Conservation (phyloP, 2,329 filamentous ascomycete species). For the Sporothrix luriei region DNA sequence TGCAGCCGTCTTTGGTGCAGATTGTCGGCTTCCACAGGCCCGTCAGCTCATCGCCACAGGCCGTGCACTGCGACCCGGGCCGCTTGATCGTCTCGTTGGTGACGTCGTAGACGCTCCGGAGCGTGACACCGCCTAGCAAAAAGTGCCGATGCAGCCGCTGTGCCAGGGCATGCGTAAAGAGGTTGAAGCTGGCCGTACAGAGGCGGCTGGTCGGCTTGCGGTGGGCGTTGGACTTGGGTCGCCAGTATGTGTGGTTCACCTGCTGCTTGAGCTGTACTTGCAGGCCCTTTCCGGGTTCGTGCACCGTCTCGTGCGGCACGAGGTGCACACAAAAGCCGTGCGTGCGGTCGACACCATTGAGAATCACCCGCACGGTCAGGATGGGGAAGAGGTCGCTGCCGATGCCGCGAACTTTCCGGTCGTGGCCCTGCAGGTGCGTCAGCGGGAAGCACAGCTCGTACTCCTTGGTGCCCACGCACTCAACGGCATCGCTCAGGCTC, state of each 20-base stretch:
- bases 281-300: conserved; percentile 16
- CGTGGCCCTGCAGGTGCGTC: conserved; percentile 33
- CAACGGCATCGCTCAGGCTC: conserved; percentile 35
- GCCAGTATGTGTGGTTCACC: conserved; percentile 26
- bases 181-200: conserved; percentile 35
- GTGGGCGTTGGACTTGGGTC: neutral
- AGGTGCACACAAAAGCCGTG: conserved; percentile 38
- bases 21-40: conserved; percentile 35
- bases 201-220: conserved; percentile 27
- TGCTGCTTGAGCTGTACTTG: conserved; percentile 27
- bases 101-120: conserved; percentile 31
- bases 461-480: conserved; percentile 33
- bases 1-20: conserved; percentile 34
- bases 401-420: conserved; percentile 35
- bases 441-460: conserved; percentile 39
- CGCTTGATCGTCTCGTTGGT: conserved; percentile 32
- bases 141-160: conserved; percentile 35
- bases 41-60: conserved; percentile 31
- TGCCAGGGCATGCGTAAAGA: conserved; percentile 36
- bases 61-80: conserved; percentile 35
- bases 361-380: conserved; percentile 37
- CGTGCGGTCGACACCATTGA: conserved; percentile 9
- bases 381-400: conserved; percentile 33
- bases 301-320: conserved; percentile 32
- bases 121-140: neutral